Evolutionary conservation across 495 filamentous ascomycete genomes (phyloP).

Genomic region (Umbilicaria muhlenbergii): DNA sequence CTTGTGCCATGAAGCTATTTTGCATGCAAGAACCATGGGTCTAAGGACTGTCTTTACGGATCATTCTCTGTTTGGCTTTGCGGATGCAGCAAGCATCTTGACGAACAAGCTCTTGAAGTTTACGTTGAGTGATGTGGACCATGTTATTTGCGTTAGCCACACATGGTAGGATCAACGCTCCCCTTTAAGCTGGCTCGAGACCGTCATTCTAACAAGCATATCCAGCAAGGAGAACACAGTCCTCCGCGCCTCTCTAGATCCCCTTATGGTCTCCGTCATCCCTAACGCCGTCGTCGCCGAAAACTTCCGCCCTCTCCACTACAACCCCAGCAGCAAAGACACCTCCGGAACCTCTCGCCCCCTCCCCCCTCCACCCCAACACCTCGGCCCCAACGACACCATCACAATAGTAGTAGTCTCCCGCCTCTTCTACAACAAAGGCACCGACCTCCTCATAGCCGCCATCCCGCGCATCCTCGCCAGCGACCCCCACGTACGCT

Average conservation of each 20-base stretch:
- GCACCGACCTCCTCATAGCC: slow-evolving; percentile 86
- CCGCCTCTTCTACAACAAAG: slow-evolving; percentile 97
- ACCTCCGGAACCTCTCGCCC: slow-evolving; percentile 13
- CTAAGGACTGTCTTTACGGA: slow-evolving; percentile 92
- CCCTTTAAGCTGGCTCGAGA: too few species aligned
- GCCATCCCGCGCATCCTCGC: slow-evolving; percentile 85
- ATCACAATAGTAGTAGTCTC: slow-evolving; percentile 97
- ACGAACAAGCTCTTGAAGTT: slow-evolving; percentile 97
- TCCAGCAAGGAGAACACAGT: slow-evolving; percentile 89
- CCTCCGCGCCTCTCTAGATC: slow-evolving; percentile 83
- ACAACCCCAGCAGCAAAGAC: slow-evolving; percentile 17
- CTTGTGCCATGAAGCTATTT: slow-evolving; percentile 85
- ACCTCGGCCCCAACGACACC: slow-evolving; percentile 61
- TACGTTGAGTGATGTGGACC: slow-evolving; percentile 87
- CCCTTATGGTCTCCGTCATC: slow-evolving; percentile 92
- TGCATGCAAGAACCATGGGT: slow-evolving; percentile 94
- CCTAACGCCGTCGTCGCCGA: slow-evolving; percentile 95
- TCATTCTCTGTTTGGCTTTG: slow-evolving; percentile 95
- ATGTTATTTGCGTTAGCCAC: slow-evolving; percentile 95
- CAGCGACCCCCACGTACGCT: slow-evolving; percentile 80
- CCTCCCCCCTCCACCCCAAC: slow-evolving; percentile 30
- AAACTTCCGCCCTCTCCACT: slow-evolving; percentile 65
- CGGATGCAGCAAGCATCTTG: slow-evolving; percentile 87
- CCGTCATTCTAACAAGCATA: neutral
- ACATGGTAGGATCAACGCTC: slow-evolving; percentile 51